Evolutionary conservation across 179 eudicot species (phyloP).

Genomic region (Dionaea muscipula): DNA sequence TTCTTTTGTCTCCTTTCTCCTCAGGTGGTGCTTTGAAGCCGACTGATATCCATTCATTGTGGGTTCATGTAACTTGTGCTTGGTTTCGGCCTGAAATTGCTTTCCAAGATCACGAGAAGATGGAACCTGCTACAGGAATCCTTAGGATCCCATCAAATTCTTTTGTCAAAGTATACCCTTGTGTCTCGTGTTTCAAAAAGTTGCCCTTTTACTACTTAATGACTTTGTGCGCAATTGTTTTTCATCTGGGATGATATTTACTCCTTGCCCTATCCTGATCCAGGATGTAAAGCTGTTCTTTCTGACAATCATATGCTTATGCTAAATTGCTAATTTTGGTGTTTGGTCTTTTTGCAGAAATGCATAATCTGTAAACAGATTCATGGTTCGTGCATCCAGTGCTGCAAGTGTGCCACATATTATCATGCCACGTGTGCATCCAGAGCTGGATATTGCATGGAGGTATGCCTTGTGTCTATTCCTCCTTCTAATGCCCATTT

Average conservation of each 20-base stretch:
- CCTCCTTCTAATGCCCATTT: not conserved
- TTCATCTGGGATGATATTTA: no score
- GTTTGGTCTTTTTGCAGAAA: constrained; percentile 24
- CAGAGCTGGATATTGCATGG: constrained; percentile 45
- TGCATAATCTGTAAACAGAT: constrained; percentile 33
- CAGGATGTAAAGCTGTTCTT: not conserved
- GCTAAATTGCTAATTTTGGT: not conserved
- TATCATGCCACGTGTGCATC: constrained; percentile 45
- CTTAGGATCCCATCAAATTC: constrained; percentile 44
- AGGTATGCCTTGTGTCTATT: constrained; percentile 20
- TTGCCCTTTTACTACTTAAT: not conserved
- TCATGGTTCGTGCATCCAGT: constrained; percentile 43
- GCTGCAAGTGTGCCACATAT: constrained; percentile 36
- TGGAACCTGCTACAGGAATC: constrained; percentile 91
- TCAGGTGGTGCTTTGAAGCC: constrained; percentile 96
- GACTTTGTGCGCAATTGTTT: no score
- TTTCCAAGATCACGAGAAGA: constrained; percentile 50
- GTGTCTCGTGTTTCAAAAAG: not conserved
- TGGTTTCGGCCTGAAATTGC: constrained; percentile 91
- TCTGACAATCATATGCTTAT: not conserved
- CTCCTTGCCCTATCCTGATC: not conserved
- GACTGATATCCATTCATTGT: constrained; percentile 57
- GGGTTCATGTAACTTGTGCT: constrained; percentile 98
- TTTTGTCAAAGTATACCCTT: constrained; percentile 49
- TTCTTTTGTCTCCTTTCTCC: constrained; percentile 9